Evolutionary conservation across 768 basidiomycete species (phyloP).

Genomic region (Tulasnella calospora): DNA sequence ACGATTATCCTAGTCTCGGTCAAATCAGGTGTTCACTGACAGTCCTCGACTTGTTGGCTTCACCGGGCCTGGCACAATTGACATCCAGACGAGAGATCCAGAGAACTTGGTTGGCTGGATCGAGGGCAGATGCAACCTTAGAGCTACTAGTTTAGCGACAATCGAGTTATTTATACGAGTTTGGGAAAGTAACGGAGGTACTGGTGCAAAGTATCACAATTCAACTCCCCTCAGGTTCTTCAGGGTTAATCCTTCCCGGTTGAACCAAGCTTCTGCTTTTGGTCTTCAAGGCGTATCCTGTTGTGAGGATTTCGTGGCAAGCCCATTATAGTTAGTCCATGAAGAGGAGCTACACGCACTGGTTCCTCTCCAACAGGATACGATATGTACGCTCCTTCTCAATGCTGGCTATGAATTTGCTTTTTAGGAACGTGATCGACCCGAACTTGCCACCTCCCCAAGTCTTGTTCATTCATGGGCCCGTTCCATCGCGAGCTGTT

Average conservation of each 20-base stretch:
- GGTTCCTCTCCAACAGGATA: slow-evolving; percentile 51
- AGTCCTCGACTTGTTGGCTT: slow-evolving; percentile 29
- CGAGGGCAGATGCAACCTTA: slow-evolving; percentile 32
- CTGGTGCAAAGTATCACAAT: background rate
- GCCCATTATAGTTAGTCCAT: background rate
- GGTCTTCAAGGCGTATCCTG: slow-evolving; percentile 33
- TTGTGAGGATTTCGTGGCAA: slow-evolving; percentile 20
- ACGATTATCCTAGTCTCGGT: background rate
- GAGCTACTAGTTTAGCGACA: background rate
- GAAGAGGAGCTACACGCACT: slow-evolving; percentile 38
- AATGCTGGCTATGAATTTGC: slow-evolving; percentile 49
- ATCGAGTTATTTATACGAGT: background rate
- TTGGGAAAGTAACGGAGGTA: background rate
- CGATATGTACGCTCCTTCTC: slow-evolving; percentile 56
- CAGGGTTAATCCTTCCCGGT: background rate
- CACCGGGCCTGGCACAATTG: slow-evolving; percentile 38
- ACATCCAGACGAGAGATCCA: slow-evolving; percentile 37
- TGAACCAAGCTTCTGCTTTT: background rate
- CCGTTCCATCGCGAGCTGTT: background rate
- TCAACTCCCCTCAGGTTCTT: background rate
- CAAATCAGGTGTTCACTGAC: background rate
- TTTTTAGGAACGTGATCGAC: slow-evolving; percentile 28
- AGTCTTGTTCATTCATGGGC: slow-evolving; percentile 31
- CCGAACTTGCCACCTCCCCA: slow-evolving; percentile 27
- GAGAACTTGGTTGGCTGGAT: slow-evolving; percentile 36